Percentiles rank a stretch among this genome's conserved stretches.
Evolutionary conservation across 306 rosid genomes (phyloP).

Genomic region (Senna siamea): DNA sequence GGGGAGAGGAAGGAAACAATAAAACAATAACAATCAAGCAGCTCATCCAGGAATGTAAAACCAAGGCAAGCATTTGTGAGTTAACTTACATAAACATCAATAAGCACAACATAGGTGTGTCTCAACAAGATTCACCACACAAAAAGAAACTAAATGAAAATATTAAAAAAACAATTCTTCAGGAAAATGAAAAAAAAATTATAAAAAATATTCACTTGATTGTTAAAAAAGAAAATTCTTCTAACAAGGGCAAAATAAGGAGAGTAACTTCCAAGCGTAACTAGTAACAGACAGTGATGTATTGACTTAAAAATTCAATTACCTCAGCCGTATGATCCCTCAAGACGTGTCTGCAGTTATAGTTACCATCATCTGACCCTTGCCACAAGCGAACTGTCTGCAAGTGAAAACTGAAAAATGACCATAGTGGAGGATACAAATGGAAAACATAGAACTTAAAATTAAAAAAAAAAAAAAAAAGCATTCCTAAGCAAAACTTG

Average conservation of each 20-base stretch:
- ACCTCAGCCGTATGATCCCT: slow-evolving; percentile 92
- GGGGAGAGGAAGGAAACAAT: neutral
- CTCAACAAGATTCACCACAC: neutral
- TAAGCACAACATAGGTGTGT: slow-evolving; percentile 11
- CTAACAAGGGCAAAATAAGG: neutral
- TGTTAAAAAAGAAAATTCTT: neutral
- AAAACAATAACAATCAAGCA: slow-evolving; percentile 15
- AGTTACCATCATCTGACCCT: slow-evolving; percentile 75
- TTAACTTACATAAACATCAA: neutral
- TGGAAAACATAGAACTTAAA: neutral
- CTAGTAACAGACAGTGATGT: slow-evolving; percentile 15
- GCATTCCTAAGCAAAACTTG: neutral
- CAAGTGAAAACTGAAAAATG: slow-evolving; percentile 24
- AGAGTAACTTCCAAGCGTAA: neutral
- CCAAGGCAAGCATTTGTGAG: neutral
- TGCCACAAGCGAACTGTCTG: slow-evolving; percentile 97
- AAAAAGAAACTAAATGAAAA: neutral
- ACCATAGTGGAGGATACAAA: slow-evolving; percentile 5
- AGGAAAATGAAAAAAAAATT: neutral
- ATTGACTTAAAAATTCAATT: slow-evolving; percentile 21
- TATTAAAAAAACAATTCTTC: neutral
- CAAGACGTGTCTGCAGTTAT: slow-evolving; percentile 72
- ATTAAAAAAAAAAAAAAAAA: neutral
- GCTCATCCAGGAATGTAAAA: neutral
- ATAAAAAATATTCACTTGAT: neutral